Evolutionary conservation across 371 early-diverging fungal species (phyloP).

Genomic region (Parasitella parasitica): DNA sequence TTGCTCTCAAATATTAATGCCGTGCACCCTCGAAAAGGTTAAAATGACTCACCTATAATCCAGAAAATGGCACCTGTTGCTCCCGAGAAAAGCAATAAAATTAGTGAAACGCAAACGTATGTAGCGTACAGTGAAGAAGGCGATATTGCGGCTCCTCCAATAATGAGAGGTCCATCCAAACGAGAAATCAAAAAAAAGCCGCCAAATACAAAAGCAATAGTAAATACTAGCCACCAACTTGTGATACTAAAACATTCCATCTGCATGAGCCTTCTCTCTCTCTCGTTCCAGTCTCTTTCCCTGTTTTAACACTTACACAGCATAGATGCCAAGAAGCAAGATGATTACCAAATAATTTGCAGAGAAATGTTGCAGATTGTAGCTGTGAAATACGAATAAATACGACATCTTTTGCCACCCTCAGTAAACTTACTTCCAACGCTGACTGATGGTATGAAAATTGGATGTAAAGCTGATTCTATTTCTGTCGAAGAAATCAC

Average conservation of each 20-base stretch:
- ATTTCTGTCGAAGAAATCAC: slow-evolving; percentile 67
- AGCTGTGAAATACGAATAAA: slow-evolving; percentile 30
- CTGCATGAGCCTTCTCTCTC: neutral
- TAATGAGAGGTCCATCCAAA: slow-evolving; percentile 48
- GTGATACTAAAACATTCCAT: slow-evolving; percentile 41
- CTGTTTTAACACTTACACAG: slow-evolving; percentile 48
- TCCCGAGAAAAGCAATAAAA: slow-evolving; percentile 62
- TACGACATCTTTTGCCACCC: neutral
- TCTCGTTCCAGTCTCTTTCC: neutral
- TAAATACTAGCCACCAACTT: slow-evolving; percentile 57
- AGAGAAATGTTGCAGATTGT: slow-evolving; percentile 64
- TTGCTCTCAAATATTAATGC: neutral
- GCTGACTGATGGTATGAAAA: slow-evolving; percentile 44
- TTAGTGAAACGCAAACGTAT: slow-evolving; percentile 50
- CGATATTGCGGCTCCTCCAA: slow-evolving; percentile 46
- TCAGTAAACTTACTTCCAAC: slow-evolving; percentile 48
- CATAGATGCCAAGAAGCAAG: slow-evolving; percentile 57
- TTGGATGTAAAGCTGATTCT: slow-evolving; percentile 55
- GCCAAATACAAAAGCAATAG: slow-evolving; percentile 55
- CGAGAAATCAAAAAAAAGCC: slow-evolving; percentile 59
- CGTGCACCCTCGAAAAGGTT: neutral
- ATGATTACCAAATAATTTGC: slow-evolving; percentile 67
- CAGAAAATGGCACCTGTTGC: slow-evolving; percentile 67
- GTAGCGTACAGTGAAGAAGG: slow-evolving; percentile 52
- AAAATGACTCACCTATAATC: slow-evolving; percentile 58